Conservation (phyloP, 805 yeast species). For the Kuraishia capsulata region DNA sequence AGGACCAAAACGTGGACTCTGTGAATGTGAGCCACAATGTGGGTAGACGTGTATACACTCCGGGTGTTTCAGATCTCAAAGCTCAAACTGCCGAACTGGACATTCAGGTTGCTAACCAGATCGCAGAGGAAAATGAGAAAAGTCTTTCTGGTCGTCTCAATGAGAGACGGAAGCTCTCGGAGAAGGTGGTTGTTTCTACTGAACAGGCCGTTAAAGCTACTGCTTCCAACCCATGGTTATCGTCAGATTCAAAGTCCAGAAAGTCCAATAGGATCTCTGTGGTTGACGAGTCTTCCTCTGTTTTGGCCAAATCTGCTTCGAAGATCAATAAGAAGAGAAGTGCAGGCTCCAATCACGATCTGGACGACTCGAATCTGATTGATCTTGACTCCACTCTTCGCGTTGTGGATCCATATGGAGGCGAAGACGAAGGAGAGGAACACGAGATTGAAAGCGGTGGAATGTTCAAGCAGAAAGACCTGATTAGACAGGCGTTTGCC, state of each 20-base stretch:
- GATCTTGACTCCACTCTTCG: slow-evolving; percentile 47
- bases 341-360: slow-evolving; percentile 24
- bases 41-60: slow-evolving; percentile 79
- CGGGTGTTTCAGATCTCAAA: slow-evolving; percentile 37
- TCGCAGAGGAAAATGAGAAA: slow-evolving; percentile 40
- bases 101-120: slow-evolving; percentile 30
- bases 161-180: slow-evolving; percentile 4
- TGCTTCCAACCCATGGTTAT: slow-evolving; percentile 41
- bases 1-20: slow-evolving; percentile 32
- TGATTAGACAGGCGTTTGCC: slow-evolving; percentile 89
- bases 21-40: slow-evolving; percentile 48
- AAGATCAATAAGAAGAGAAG: slow-evolving; percentile 33
- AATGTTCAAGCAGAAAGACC: slow-evolving; percentile 70
- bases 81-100: slow-evolving; percentile 26
- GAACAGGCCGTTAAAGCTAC: slow-evolving; percentile 9
- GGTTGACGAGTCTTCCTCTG: slow-evolving; percentile 41
- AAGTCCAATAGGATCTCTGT: slow-evolving; percentile 37
- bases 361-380: slow-evolving; percentile 28
- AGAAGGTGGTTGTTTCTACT: slow-evolving; percentile 4
- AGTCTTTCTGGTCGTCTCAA: slow-evolving; percentile 32
- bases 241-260: slow-evolving; percentile 20
- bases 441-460: slow-evolving; percentile 31
- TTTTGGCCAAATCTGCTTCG: slow-evolving; percentile 35
- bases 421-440: slow-evolving; percentile 33
- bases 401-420: slow-evolving; percentile 37